phyloP scores from a whole-genome alignment of 179 eudicot species.

The Vitellaria paradoxa region DNA sequence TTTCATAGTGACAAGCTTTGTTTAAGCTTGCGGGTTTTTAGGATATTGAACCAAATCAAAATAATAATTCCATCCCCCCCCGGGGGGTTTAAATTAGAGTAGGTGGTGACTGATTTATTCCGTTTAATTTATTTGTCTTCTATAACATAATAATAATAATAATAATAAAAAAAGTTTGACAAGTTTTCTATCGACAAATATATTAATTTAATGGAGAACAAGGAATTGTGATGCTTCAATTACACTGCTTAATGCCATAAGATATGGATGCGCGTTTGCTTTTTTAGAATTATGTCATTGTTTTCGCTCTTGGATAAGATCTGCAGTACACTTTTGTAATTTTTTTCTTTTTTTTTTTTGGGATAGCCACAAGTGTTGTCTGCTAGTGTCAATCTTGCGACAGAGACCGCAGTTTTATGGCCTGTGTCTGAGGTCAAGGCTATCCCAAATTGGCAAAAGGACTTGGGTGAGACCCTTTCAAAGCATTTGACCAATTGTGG shows the following conservation, averaged over 20 bases:
- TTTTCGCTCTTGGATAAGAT: background rate
- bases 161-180: background rate
- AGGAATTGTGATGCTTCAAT: background rate
- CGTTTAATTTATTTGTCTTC: background rate
- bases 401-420: constrained; percentile 95
- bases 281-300: too few species aligned
- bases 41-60: background rate
- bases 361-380: constrained; percentile 90
- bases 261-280: too few species aligned
- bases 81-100: background rate
- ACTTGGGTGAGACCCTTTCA: constrained; percentile 80
- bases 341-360: background rate
- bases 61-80: background rate
- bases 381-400: constrained; percentile 86
- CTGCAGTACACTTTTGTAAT: background rate
- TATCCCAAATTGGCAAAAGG: constrained; percentile 71
- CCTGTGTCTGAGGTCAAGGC: constrained; percentile 78
- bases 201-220: background rate
- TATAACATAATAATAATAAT: too few species aligned
- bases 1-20: background rate
- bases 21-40: background rate
- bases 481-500: constrained; percentile 90
- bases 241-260: background rate
- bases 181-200: background rate
- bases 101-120: background rate